phyloP scores from a whole-genome alignment of 768 basidiomycete species.

The Trametes coccinea region DNA sequence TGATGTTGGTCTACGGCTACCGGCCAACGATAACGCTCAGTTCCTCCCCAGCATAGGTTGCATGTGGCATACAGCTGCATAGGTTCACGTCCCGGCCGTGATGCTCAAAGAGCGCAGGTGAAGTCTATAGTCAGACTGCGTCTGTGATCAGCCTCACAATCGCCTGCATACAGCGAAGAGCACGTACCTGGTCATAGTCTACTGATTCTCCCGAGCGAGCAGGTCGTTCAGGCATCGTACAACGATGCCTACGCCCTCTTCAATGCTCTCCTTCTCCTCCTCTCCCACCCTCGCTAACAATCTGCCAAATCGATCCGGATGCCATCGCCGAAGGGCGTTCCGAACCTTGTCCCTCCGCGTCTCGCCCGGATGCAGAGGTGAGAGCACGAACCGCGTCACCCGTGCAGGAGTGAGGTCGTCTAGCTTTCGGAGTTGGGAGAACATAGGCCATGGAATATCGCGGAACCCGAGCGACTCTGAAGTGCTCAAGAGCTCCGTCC shows the following conservation, averaged over 20 bases:
- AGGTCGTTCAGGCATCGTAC: constrained; percentile 69
- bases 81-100: constrained; percentile 16
- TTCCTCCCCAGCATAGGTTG: neutral
- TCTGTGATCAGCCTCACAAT: neutral
- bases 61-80: constrained; percentile 9
- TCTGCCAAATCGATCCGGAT: constrained; percentile 75
- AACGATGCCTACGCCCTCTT: constrained; percentile 65
- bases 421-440: constrained; percentile 40
- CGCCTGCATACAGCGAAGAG: neutral
- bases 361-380: constrained; percentile 61
- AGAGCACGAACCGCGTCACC: constrained; percentile 63
- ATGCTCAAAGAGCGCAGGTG: neutral
- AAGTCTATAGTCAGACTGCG: constrained; percentile 1
- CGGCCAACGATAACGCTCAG: too few relatives aligned
- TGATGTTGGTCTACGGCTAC: too few relatives aligned
- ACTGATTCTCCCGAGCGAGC: constrained; percentile 42
- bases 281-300: constrained; percentile 52
- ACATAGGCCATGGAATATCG: constrained; percentile 72
- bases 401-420: constrained; percentile 55
- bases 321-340: constrained; percentile 71
- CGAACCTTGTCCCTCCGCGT: constrained; percentile 67
- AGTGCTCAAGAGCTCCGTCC: constrained; percentile 50
- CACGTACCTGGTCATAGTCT: neutral
- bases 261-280: constrained; percentile 52
- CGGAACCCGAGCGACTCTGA: constrained; percentile 54